Conservation (phyloP, 108 stramenopile species). For the Pseudonitzschia pungens region DNA sequence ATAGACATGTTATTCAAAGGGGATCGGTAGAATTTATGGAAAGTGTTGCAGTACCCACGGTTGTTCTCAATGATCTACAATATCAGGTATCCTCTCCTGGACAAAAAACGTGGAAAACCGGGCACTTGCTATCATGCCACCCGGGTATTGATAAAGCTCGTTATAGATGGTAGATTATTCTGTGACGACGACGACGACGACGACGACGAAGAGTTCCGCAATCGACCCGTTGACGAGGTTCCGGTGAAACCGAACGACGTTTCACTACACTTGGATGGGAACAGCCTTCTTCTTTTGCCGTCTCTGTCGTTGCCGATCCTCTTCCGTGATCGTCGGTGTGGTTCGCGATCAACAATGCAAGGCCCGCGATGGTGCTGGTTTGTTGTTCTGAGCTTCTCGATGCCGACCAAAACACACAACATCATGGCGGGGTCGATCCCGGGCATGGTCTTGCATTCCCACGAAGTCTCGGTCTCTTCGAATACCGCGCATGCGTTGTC, state of each 20-base stretch:
- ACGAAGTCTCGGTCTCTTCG: neutral
- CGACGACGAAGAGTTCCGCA: neutral
- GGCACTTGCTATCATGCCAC: neutral
- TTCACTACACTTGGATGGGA: neutral
- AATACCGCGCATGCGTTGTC: neutral
- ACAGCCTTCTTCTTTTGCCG: neutral
- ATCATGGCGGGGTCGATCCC: neutral
- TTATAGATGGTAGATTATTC: neutral
- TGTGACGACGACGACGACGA: neutral
- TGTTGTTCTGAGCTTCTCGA: neutral
- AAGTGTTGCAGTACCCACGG: no score
- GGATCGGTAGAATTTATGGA: no score
- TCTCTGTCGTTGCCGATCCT: neutral
- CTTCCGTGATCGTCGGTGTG: neutral
- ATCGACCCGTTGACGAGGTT: neutral
- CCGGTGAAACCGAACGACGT: neutral
- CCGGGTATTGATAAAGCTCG: slow-evolving; percentile 1
- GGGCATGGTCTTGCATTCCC: neutral
- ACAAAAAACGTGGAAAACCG: no score
- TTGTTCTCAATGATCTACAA: no score
- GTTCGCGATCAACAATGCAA: no score
- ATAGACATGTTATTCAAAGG: no score
- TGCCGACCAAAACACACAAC: neutral
- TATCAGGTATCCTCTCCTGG: no score
- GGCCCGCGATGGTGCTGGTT: neutral